These are phyloP conservation scores for Monilinia polystroma DNA, from an alignment of 2,329 filamentous ascomycete species.

Conservation along the genomic window DNA sequence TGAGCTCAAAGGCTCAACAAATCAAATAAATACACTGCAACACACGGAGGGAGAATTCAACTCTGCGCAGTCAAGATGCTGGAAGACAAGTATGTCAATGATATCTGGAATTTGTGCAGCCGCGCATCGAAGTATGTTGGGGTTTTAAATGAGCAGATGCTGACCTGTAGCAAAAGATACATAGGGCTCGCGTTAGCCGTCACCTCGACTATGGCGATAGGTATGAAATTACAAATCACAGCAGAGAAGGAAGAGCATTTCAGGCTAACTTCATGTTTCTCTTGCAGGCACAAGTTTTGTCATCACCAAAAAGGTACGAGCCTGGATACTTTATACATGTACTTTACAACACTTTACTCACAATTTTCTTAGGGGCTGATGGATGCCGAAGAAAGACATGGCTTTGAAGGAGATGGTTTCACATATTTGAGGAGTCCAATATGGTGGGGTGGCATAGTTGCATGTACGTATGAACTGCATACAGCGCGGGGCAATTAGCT, in stretches of 20 bases:
- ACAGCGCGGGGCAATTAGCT: slow-evolving; percentile 31
- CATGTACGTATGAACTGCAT: slow-evolving; percentile 60
- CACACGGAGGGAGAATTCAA: slow-evolving; percentile 30
- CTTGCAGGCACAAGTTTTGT: slow-evolving; percentile 86
- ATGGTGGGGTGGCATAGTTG: slow-evolving; percentile 95
- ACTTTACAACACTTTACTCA: slow-evolving; percentile 4
- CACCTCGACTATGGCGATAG: slow-evolving; percentile 72
- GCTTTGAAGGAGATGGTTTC: slow-evolving; percentile 95
- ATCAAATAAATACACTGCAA: slow-evolving; percentile 28
- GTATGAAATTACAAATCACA: slow-evolving; percentile 47
- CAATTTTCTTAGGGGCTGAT: slow-evolving; percentile 67
- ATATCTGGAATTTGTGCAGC: background rate
- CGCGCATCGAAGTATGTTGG: background rate
- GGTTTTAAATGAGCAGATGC: slow-evolving; percentile 26
- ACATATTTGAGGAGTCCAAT: slow-evolving; percentile 91
- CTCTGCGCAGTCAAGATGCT: slow-evolving; percentile 40
- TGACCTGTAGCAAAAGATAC: slow-evolving; percentile 54
- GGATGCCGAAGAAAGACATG: slow-evolving; percentile 85
- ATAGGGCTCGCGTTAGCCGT: slow-evolving; percentile 75
- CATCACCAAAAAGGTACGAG: slow-evolving; percentile 90
- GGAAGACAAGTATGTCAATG: slow-evolving; percentile 47
- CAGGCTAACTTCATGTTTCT: slow-evolving; percentile 20
- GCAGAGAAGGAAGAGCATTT: background rate
- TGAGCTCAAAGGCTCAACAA: slow-evolving; percentile 31
- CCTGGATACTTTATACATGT: background rate